Evolutionary conservation across 352 stramenopile species (phyloP).

Genomic region (Phytophthora melonis): DNA sequence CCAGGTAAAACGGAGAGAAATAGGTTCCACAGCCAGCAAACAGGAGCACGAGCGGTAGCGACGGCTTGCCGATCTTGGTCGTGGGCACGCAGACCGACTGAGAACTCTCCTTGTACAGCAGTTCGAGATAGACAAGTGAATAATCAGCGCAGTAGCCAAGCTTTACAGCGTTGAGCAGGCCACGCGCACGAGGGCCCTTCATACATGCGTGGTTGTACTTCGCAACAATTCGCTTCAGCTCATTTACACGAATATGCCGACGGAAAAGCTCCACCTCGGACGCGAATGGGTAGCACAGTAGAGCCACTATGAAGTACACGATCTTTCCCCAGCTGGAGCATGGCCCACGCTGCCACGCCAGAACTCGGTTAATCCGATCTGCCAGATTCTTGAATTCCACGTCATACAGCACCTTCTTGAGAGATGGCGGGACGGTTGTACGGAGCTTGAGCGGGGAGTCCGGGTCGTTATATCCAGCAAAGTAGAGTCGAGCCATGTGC

Average conservation of each 20-base stretch:
- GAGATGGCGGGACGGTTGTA: slow-evolving; percentile 57
- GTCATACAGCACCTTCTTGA: slow-evolving; percentile 77
- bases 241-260: slow-evolving; percentile 78
- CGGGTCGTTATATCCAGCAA: slow-evolving; percentile 71
- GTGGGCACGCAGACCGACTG: slow-evolving; percentile 77
- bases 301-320: slow-evolving; percentile 62
- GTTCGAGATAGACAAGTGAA: slow-evolving; percentile 81
- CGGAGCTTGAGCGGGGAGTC: slow-evolving; percentile 68
- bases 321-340: slow-evolving; percentile 70
- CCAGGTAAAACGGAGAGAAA: slow-evolving; percentile 80
- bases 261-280: slow-evolving; percentile 75
- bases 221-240: slow-evolving; percentile 74
- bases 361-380: slow-evolving; percentile 67
- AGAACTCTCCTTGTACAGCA: slow-evolving; percentile 54
- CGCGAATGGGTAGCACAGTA: slow-evolving; percentile 77
- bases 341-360: slow-evolving; percentile 60
- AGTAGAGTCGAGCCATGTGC: slow-evolving; percentile 85
- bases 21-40: slow-evolving; percentile 86
- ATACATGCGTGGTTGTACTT: slow-evolving; percentile 89
- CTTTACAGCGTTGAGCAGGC: slow-evolving; percentile 80
- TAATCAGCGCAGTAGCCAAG: slow-evolving; percentile 84
- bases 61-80: slow-evolving; percentile 77
- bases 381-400: slow-evolving; percentile 73
- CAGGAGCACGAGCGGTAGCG: slow-evolving; percentile 74
- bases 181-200: slow-evolving; percentile 73